Conservation (phyloP, 495 filamentous ascomycete genomes). For the Penicillium dipodomyicola region DNA sequence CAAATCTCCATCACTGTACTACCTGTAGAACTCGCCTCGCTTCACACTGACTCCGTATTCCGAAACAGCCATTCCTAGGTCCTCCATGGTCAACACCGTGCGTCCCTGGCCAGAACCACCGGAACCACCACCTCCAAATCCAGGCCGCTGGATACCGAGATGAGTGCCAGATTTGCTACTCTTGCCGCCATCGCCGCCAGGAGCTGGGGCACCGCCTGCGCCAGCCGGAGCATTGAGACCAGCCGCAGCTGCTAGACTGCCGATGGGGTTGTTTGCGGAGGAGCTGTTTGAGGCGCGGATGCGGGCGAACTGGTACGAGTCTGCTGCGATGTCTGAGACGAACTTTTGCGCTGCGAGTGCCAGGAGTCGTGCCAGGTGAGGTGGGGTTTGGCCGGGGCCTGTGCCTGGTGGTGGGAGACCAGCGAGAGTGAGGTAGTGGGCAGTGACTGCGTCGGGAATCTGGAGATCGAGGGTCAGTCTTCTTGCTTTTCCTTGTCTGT, state of each 20-base stretch:
- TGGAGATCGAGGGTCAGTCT: constrained; percentile 38
- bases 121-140: constrained; percentile 88
- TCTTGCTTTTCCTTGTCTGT: constrained; percentile 3
- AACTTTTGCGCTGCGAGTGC: constrained; percentile 97
- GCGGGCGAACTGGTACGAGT: constrained; percentile 95
- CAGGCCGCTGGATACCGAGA: constrained; percentile 83
- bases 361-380: constrained; percentile 85
- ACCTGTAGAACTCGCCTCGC: constrained; percentile 96
- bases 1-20: constrained; percentile 19
- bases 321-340: constrained; percentile 93
- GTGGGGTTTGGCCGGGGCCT: constrained; percentile 74
- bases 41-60: constrained; percentile 98
- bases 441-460: constrained; percentile 97
- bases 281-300: constrained; percentile 87
- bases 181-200: constrained; percentile 53
- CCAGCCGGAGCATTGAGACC: constrained; percentile 62
- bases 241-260: constrained; percentile 74
- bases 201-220: constrained; percentile 51
- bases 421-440: constrained; percentile 95
- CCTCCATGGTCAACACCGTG: constrained; percentile 97
- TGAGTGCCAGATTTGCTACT: constrained; percentile 61
- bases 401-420: constrained; percentile 88
- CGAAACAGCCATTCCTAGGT: constrained; percentile 93
- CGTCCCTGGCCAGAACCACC: constrained; percentile 82
- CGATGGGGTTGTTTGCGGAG: constrained; percentile 82